Evolutionary conservation across 2,329 filamentous ascomycete genomes (phyloP).

Genomic region (Podosphaera aphanis): DNA sequence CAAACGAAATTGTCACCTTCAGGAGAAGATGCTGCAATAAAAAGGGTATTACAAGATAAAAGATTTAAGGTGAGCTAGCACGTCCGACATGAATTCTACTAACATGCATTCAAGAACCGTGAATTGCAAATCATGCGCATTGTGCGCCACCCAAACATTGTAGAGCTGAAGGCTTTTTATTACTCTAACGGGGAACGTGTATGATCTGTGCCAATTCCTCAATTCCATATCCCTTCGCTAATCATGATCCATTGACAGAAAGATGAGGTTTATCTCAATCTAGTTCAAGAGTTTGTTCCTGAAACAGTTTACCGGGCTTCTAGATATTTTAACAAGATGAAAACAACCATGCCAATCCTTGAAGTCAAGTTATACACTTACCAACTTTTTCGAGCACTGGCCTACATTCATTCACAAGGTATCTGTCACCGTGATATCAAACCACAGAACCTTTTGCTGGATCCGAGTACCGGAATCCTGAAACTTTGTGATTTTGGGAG

Average conservation of each 20-base stretch:
- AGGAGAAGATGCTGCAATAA: conserved; percentile 95
- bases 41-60: conserved; percentile 96
- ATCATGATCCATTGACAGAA: conserved; percentile 31
- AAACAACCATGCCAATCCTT: conserved; percentile 96
- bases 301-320: conserved; percentile 97
- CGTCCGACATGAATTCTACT: background rate
- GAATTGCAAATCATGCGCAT: conserved; percentile 99
- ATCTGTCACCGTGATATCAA: conserved; percentile 99
- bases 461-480: conserved; percentile 71
- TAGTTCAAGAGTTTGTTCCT: conserved; percentile 93
- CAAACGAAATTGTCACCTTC: conserved; percentile 97
- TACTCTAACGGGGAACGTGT: conserved; percentile 98
- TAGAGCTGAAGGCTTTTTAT: conserved; percentile 97
- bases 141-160: conserved; percentile 94
- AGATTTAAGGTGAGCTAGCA: conserved; percentile 65
- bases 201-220: conserved; percentile 20
- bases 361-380: conserved; percentile 99
- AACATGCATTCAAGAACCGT: conserved; percentile 45
- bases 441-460: conserved; percentile 86
- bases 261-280: conserved; percentile 95
- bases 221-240: background rate
- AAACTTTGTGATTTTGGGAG: conserved; percentile 98
- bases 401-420: conserved; percentile 97
- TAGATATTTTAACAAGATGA: conserved; percentile 99
- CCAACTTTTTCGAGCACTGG: conserved; percentile 91